Base-by-base conservation (phyloP, 164 flowering plant species). In the Cinnamomum micranthum region DNA sequence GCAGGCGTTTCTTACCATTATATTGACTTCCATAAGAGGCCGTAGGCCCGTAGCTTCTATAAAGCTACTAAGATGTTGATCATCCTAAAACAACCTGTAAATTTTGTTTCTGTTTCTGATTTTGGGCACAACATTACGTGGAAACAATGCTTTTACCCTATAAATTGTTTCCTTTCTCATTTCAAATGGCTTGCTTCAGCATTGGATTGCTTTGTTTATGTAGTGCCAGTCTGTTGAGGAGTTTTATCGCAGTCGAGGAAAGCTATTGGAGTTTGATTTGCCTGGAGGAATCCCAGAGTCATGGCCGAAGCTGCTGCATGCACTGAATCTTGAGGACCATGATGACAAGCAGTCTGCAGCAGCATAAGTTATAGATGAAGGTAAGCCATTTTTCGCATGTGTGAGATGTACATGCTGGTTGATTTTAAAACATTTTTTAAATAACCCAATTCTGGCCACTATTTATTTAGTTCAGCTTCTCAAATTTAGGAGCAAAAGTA, bases 281-380 rank as follows among this genome's bases (percentile, higher is more conserved):
- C 98, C 97, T 0, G 98, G 98, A 79, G 97, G 98, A 69, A 94
- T 94, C 79, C 97, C 97, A 1, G 94, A 91, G 81, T 91, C 97
- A 24, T 94, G 98, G 97, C 97, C 95, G 25, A 92, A 90, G 86
- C 80, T 94, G 75, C 86, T 94, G 77, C 88, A 81, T 71, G 97
- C 92, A 68, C 85, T 94, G 75, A 86, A 91, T 80, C 92, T 92
- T 55, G 90, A 88, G 24, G 91, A 92, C 59, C 75, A 72, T 47
- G 92, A 90, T 13, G 82, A 86, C 66, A 86, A 90, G 74, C 86
- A 76, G 71, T 78, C 90, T 24, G 90, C 90, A 23, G 92, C 89
- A 15, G 76, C 66, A 52, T 67, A 58, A 74, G 58, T 25, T 74
- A 15, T n/a, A n/a, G n/a, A 28, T 66, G 50, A 67, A 28, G 47